Conservation (phyloP, 495 filamentous ascomycete genomes). For the Penicillium maclennaniae region DNA sequence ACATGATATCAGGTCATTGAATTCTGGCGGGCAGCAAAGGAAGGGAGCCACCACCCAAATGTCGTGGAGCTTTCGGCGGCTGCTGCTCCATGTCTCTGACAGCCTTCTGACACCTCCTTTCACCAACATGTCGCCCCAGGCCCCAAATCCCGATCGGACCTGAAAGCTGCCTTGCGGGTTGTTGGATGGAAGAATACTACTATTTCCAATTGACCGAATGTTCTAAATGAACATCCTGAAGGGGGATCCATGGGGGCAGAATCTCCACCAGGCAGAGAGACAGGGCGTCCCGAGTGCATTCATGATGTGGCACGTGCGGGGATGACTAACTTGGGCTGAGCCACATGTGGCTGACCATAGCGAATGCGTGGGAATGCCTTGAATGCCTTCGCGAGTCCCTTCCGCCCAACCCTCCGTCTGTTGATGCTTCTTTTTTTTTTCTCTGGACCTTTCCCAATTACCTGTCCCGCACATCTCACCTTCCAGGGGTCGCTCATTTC, state of each 20-base stretch:
- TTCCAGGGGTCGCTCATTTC: not conserved
- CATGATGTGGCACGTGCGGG: conserved; percentile 22
- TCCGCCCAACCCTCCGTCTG: conserved; percentile 13
- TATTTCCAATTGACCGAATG: conserved; percentile 6
- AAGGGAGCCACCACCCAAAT: conserved; percentile 37
- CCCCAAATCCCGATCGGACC: not conserved
- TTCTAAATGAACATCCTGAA: not conserved
- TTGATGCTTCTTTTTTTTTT: not conserved
- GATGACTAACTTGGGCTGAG: conserved; percentile 17
- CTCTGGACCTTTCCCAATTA: conserved; percentile 2
- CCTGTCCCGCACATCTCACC: not conserved
- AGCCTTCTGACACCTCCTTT: conserved; percentile 29
- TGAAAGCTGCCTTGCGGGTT: not conserved
- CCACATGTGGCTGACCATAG: conserved; percentile 19
- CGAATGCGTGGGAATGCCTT: conserved; percentile 3
- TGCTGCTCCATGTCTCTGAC: conserved; percentile 20
- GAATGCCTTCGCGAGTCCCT: conserved; percentile 19
- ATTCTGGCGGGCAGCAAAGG: conserved; percentile 30
- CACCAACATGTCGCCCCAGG: conserved; percentile 9
- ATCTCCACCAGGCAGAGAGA: not conserved
- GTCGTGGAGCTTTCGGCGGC: conserved; percentile 19
- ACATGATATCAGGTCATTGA: conserved; percentile 38
- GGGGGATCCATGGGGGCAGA: conserved; percentile 1
- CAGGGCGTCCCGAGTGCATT: conserved; percentile 5
- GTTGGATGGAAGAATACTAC: not conserved